These are phyloP conservation scores for Eucalyptus leucophloia DNA, from an alignment of 345 rosid species.

Conservation along the genomic window DNA sequence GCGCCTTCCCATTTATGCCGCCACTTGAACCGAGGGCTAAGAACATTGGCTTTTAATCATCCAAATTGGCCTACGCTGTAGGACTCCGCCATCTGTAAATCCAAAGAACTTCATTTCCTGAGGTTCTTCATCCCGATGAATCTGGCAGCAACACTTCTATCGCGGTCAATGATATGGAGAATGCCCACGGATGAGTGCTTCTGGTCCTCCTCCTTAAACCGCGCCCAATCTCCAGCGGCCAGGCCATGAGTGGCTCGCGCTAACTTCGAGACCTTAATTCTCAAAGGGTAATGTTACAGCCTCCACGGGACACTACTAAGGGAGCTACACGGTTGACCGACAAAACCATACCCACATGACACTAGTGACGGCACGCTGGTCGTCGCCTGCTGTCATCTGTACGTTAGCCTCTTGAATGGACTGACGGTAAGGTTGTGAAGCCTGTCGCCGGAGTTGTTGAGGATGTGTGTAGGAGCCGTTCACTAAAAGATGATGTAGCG, in stretches of 20 bases:
- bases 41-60: slow-evolving; percentile 43
- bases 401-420: neutral
- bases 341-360: neutral
- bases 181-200: slow-evolving; percentile 73
- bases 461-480: neutral
- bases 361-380: neutral
- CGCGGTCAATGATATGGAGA: slow-evolving; percentile 58
- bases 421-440: neutral
- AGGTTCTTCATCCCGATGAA: slow-evolving; percentile 62
- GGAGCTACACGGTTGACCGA: neutral
- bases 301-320: neutral
- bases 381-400: neutral
- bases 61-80: slow-evolving; percentile 65
- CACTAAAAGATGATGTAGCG: neutral
- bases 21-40: slow-evolving; percentile 81
- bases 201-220: slow-evolving; percentile 44
- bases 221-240: slow-evolving; percentile 83
- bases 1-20: slow-evolving; percentile 48
- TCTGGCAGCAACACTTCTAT: slow-evolving; percentile 52
- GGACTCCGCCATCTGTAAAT: slow-evolving; percentile 77
- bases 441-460: neutral
- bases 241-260: slow-evolving; percentile 63
- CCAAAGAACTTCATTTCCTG: slow-evolving; percentile 63
- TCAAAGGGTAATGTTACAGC: slow-evolving; percentile 30
- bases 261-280: slow-evolving; percentile 43